A percentile compares a stretch with the other conserved stretches of the same genome.
Conservation (phyloP, 2,329 filamentous ascomycete genomes). For the Stromatinia cepivora region DNA sequence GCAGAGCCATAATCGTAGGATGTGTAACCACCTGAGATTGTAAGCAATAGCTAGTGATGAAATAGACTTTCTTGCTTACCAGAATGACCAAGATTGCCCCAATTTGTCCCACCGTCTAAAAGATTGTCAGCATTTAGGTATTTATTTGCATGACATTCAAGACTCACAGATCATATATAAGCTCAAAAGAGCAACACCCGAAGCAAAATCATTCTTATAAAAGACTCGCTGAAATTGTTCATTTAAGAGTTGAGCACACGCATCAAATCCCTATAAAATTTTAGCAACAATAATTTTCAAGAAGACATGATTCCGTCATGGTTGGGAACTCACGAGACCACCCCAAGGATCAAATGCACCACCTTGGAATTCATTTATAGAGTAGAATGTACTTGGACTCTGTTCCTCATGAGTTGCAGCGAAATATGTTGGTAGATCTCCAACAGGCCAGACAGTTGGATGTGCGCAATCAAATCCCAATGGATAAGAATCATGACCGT, state of each 20-base stretch:
- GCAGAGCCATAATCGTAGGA: constrained; percentile 59
- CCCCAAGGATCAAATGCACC: constrained; percentile 76
- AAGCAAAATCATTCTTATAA: constrained; percentile 72
- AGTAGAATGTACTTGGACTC: constrained; percentile 65
- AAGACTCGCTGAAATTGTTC: constrained; percentile 77
- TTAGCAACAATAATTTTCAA: constrained; percentile 15
- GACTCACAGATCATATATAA: constrained; percentile 65
- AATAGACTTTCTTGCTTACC: constrained; percentile 20
- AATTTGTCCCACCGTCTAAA: constrained; percentile 71
- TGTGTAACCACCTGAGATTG: constrained; percentile 54
- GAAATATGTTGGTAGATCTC: constrained; percentile 57
- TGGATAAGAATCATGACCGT: constrained; percentile 47
- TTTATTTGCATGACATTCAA: background rate
- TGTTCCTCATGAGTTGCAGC: constrained; percentile 55
- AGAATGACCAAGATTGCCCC: constrained; percentile 75
- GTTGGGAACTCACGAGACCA: constrained; percentile 46
- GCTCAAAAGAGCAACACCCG: constrained; percentile 67
- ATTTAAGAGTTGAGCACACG: constrained; percentile 66
- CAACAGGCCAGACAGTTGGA: constrained; percentile 57
- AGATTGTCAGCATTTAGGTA: constrained; percentile 49
- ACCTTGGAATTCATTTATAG: constrained; percentile 64
- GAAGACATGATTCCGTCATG: background rate
- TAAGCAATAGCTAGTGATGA: constrained; percentile 2
- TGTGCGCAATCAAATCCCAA: constrained; percentile 49
- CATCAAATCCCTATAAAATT: constrained; percentile 55